Percentiles rank a stretch among this genome's conserved stretches.
Conservation (phyloP, 805 yeast genomes). For the Hanseniaspora singularis region DNA sequence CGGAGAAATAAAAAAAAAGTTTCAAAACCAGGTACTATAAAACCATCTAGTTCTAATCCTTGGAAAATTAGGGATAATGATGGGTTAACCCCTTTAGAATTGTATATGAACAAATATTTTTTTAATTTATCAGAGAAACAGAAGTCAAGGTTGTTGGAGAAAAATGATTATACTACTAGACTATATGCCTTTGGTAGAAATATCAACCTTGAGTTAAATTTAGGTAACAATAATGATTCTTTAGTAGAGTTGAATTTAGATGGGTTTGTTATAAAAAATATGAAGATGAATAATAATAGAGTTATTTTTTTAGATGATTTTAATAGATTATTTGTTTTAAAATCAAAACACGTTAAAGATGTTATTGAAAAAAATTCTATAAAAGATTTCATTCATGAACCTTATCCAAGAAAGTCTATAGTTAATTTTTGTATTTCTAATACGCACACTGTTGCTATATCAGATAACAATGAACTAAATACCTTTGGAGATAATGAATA, state of each 20-base stretch:
- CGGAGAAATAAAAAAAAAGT: background rate
- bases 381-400: constrained; percentile 17
- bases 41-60: too few relatives aligned
- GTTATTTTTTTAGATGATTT: constrained; percentile 45
- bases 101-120: constrained; percentile 33
- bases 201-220: constrained; percentile 49
- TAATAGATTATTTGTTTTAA: constrained; percentile 44
- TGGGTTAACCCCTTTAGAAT: constrained; percentile 61
- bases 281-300: constrained; percentile 54
- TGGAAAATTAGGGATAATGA: constrained; percentile 52
- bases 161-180: constrained; percentile 40
- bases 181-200: constrained; percentile 53
- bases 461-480: constrained; percentile 42
- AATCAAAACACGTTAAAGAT: constrained; percentile 64
- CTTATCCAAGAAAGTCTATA: constrained; percentile 23
- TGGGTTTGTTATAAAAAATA: constrained; percentile 28
- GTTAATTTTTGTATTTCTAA: constrained; percentile 41
- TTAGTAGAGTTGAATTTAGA: constrained; percentile 32
- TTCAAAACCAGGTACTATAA: constrained; percentile 16
- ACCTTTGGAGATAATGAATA: constrained; percentile 70
- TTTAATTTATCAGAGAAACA: background rate
- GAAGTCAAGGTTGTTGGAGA: background rate
- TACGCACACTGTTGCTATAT: constrained; percentile 55
- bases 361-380: constrained; percentile 32
- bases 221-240: constrained; percentile 48